Conservation (phyloP, 1,284 basidiomycete species). For the Cryptococcus sp. region DNA sequence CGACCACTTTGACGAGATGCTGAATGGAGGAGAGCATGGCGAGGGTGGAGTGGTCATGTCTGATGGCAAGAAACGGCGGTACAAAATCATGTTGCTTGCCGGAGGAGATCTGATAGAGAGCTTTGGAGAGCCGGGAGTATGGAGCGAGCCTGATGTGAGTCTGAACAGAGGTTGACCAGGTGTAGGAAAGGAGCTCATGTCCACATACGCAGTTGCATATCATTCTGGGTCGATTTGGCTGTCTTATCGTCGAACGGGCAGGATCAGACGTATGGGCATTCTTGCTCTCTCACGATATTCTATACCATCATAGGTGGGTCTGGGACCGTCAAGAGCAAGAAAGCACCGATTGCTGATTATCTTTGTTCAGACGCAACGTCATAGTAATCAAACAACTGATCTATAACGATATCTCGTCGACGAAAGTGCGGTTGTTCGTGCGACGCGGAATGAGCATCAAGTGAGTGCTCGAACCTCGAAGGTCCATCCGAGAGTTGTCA, state of each 20-base stretch:
- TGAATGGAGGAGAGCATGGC: constrained; percentile 68
- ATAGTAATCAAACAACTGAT: constrained; percentile 94
- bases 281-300: constrained; percentile 59
- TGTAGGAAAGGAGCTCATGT: background rate
- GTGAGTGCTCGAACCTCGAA: constrained; percentile 30
- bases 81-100: constrained; percentile 86
- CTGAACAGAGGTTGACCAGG: background rate
- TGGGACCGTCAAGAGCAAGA: constrained; percentile 11
- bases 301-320: constrained; percentile 57
- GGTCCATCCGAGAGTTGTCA: background rate
- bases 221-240: constrained; percentile 91
- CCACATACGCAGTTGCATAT: constrained; percentile 73
- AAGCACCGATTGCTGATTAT: background rate
- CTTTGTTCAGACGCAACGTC: constrained; percentile 67
- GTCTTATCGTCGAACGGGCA: constrained; percentile 91
- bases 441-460: constrained; percentile 88
- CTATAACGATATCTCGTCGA: constrained; percentile 97
- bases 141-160: constrained; percentile 88
- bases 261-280: constrained; percentile 81
- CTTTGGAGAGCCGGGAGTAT: constrained; percentile 94
- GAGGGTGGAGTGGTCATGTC: constrained; percentile 60
- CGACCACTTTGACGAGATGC: constrained; percentile 91
- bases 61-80: constrained; percentile 50
- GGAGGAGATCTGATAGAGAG: constrained; percentile 97
- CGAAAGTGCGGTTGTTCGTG: constrained; percentile 87